Percentiles rank a stretch among this genome's conserved stretches.
These are phyloP conservation scores for Pseudopediastrum boryanum DNA, from an alignment of 139 green algal genomes.

Conservation along the genomic window DNA sequence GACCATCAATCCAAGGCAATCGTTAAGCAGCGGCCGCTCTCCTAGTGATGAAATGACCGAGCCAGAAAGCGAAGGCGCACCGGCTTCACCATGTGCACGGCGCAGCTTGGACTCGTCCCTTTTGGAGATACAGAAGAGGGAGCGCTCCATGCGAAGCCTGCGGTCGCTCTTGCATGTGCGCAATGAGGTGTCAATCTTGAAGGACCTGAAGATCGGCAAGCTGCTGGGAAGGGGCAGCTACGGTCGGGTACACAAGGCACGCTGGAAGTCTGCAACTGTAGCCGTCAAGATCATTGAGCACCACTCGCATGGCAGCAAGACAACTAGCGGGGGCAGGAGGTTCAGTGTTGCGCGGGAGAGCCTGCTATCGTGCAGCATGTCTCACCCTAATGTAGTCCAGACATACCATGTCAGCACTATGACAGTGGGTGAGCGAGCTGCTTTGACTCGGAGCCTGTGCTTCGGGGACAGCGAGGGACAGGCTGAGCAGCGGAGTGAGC, in stretches of 20 bases:
- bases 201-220: background rate
- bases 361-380: constrained; percentile 18
- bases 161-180: background rate
- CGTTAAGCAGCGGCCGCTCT: too few species aligned
- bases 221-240: background rate
- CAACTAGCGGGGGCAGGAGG: constrained; percentile 6
- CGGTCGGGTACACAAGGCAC: background rate
- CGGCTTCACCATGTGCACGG: too few species aligned
- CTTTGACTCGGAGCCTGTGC: too few species aligned
- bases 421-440: constrained; percentile 18
- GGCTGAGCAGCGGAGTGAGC: too few species aligned
- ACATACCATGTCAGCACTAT: constrained; percentile 34
- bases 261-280: constrained; percentile 29
- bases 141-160: too few species aligned
- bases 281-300: constrained; percentile 39
- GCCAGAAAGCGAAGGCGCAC: too few species aligned
- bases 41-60: too few species aligned
- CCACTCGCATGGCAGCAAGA: background rate
- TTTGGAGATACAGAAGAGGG: too few species aligned
- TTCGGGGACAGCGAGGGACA: too few species aligned
- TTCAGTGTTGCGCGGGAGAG: constrained; percentile 9
- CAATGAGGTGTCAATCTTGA: background rate
- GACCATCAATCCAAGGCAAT: too few species aligned
- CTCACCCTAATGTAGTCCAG: constrained; percentile 29
- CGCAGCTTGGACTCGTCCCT: too few species aligned